phyloP scores from a whole-genome alignment of 2,329 filamentous ascomycete species.

The Akanthomyces uredinophilus region DNA sequence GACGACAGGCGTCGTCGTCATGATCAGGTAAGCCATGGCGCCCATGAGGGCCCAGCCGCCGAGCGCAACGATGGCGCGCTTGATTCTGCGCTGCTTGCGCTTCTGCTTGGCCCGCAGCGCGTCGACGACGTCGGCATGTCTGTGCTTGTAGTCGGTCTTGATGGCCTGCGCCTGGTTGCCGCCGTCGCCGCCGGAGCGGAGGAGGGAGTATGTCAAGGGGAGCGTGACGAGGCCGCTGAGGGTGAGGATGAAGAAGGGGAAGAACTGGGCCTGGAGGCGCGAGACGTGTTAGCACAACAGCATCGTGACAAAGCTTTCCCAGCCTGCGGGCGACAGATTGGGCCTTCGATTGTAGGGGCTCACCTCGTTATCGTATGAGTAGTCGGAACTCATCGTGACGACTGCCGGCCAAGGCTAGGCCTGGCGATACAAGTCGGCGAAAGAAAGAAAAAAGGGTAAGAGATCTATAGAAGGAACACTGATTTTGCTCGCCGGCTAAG shows the following conservation, averaged over 20 bases:
- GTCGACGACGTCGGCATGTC: conserved; percentile 79
- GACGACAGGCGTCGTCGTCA: conserved; percentile 64
- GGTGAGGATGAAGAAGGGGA: conserved; percentile 97
- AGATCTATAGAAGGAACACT: background rate
- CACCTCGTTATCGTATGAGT: conserved; percentile 95
- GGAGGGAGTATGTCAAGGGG: conserved; percentile 81
- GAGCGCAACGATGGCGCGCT: conserved; percentile 72
- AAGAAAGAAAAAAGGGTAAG: too few species aligned
- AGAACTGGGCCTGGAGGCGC: conserved; percentile 74
- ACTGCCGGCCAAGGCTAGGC: conserved; percentile 32
- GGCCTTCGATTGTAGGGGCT: conserved; percentile 16
- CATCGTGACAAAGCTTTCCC: background rate
- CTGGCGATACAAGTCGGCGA: conserved; percentile 14
- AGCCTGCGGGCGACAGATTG: background rate
- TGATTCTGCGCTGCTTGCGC: conserved; percentile 82
- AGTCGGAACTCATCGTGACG: conserved; percentile 80
- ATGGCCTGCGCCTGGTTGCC: conserved; percentile 79
- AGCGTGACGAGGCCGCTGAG: conserved; percentile 81
- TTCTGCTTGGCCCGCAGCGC: conserved; percentile 79
- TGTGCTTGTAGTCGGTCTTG: conserved; percentile 71
- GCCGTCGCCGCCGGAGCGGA: conserved; percentile 70
- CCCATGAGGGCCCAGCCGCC: conserved; percentile 78
- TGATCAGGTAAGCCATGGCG: conserved; percentile 88
- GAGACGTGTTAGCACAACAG: background rate
- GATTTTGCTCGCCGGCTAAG: background rate